Percentiles rank a stretch among this genome's conserved stretches.
Evolutionary conservation across 1,139 yeast genomes (phyloP).

Genomic region (Saccharomyces hybrid): DNA sequence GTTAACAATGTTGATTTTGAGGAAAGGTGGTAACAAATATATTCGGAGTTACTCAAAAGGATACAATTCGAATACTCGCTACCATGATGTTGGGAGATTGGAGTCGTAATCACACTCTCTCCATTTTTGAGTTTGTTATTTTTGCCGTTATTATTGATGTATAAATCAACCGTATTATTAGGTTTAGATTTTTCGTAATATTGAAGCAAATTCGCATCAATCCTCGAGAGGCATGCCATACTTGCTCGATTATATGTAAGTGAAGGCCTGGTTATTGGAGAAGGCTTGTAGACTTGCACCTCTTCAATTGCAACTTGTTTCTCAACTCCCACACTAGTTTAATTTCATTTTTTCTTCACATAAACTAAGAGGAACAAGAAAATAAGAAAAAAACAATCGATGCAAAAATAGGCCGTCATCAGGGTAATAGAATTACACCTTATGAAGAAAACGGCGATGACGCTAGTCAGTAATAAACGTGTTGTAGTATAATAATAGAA

Average conservation of each 20-base stretch:
- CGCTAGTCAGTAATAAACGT: not conserved
- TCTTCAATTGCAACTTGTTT: not conserved
- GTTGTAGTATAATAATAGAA: not conserved
- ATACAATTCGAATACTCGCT: constrained; percentile 20
- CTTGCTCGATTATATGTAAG: not conserved
- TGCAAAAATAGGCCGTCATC: not conserved
- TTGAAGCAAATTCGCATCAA: constrained; percentile 20
- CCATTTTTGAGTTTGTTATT: constrained; percentile 1
- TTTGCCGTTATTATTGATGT: constrained; percentile 8
- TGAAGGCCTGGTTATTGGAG: not conserved
- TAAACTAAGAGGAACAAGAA: not conserved
- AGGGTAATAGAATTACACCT: not conserved
- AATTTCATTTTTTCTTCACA: not conserved
- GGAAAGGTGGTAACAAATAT: constrained; percentile 24
- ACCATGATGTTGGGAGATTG: not conserved
- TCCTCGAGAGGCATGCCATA: constrained; percentile 12
- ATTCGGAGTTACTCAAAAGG: constrained; percentile 15
- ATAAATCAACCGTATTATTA: constrained; percentile 12
- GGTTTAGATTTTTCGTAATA: constrained; percentile 8
- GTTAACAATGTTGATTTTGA: constrained; percentile 15
- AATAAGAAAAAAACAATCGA: not conserved
- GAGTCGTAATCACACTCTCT: not conserved
- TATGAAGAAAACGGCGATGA: not conserved
- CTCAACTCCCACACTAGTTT: not conserved
- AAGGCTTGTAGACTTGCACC: not conserved